Percentiles rank a stretch among this genome's conserved stretches.
Evolutionary conservation across 1,284 basidiomycete genomes (phyloP).

Genomic region (Boletus sp.): DNA sequence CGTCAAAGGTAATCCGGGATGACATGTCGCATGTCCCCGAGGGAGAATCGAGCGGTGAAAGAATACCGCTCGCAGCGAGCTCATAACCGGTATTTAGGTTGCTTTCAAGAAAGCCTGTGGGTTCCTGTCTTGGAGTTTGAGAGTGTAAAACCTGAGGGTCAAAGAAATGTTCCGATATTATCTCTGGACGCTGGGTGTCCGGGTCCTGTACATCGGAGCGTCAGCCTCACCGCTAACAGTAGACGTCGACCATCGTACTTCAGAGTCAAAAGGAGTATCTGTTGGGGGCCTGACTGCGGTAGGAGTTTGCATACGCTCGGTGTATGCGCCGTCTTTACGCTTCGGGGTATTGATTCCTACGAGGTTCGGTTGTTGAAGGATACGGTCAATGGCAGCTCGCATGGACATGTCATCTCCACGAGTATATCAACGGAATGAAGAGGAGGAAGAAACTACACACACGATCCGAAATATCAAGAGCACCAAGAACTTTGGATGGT

Average conservation of each 20-base stretch:
- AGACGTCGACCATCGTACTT: slow-evolving; percentile 14
- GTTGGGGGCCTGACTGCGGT: neutral
- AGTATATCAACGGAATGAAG: slow-evolving; percentile 7
- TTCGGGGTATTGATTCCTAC: slow-evolving; percentile 15
- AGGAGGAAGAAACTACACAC: slow-evolving; percentile 6
- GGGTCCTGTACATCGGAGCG: slow-evolving; percentile 9
- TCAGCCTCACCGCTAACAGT: slow-evolving; percentile 6
- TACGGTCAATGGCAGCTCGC: slow-evolving; percentile 30
- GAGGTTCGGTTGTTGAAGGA: slow-evolving; percentile 23
- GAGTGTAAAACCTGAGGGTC: neutral
- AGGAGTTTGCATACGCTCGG: neutral
- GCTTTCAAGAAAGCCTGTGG: neutral
- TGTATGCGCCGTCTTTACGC: neutral
- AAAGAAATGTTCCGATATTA: neutral
- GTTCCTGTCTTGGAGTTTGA: neutral
- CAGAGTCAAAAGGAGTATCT: neutral
- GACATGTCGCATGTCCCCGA: neutral
- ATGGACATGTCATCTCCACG: slow-evolving; percentile 21
- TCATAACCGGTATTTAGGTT: neutral
- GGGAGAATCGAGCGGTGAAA: slow-evolving; percentile 1
- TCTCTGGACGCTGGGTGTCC: neutral
- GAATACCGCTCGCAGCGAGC: neutral
- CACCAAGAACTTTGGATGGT: slow-evolving; percentile 27
- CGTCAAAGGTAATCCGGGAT: neutral
- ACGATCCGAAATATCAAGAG: slow-evolving; percentile 29